Base-by-base conservation (phyloP, 495 filamentous ascomycete genomes). In the Aspergillus haitiensis region DNA sequence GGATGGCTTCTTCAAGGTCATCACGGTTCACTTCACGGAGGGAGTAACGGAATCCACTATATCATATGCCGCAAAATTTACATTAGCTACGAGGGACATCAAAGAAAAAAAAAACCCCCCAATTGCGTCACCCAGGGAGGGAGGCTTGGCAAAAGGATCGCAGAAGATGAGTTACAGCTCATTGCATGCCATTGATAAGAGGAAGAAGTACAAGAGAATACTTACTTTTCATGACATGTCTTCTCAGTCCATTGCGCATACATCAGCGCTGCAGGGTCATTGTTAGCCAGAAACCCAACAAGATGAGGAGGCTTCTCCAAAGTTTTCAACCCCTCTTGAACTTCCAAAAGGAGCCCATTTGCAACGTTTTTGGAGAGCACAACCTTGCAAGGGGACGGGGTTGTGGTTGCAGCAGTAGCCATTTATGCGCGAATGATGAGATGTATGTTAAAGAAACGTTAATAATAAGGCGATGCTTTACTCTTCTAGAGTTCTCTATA, bases 161-260 rank as follows among this genome's bases (percentile, higher is more conserved):
- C 35, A 45, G 27, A 6, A 40, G 10, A 27, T 12, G 58, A 52
- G 32, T 33, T 15, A 39, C 33, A 32, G 36, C 39, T 34, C 35
- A 11, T n/a, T 44, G 33, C 35, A 35, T 32, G 44, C 55, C 55
- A 70, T 67, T 66, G 63, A 51, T 31, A 49, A 63, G 55, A 34
- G 55, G 36, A 60, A 33, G 40, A 63, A 65, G 55, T 55, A 64
- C 56, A 31, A 67, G 56, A 64, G 62, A 57, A 68, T 61, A 67
- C 86, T 86, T 78, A 96, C 93, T 96, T 92, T 76, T 98, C 92
- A 70, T 83, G 81, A 70, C 91, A 96, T 3, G 94, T 97, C 80
- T 96, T 96, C 70, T 88, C 86, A n/a, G 92, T 96, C 92, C 90
- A 96, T 67, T 96, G 88, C 57, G 94, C 94, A 71, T 98, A 98